A percentile compares a stretch with the other conserved stretches of the same genome.
These are phyloP conservation scores for Amyloporia xantha DNA, from an alignment of 768 basidiomycete species.

Conservation along the genomic window DNA sequence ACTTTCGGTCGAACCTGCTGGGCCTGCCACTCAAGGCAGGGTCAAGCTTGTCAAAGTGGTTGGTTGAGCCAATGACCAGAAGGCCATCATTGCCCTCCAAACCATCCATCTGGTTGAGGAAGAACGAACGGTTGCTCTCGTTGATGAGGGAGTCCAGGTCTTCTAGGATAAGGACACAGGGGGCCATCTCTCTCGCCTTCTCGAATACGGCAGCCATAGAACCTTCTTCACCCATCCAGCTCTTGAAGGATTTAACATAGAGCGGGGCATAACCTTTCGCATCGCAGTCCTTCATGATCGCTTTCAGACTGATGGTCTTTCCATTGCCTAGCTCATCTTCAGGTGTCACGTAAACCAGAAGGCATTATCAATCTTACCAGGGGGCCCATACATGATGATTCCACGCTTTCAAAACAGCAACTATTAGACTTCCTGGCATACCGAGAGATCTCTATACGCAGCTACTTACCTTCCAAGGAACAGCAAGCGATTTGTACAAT, in stretches of 20 bases:
- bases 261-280: slow-evolving; percentile 59
- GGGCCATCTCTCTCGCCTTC: slow-evolving; percentile 64
- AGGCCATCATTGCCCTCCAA: slow-evolving; percentile 75
- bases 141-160: slow-evolving; percentile 78
- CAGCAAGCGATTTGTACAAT: slow-evolving; percentile 65
- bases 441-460: not conserved
- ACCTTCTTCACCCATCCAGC: slow-evolving; percentile 57
- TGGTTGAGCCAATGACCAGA: slow-evolving; percentile 74
- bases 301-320: slow-evolving; percentile 78
- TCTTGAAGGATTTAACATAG: slow-evolving; percentile 77
- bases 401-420: slow-evolving; percentile 46
- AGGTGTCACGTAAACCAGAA: not conserved
- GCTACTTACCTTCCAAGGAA: slow-evolving; percentile 82
- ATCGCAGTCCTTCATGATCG: slow-evolving; percentile 69
- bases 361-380: slow-evolving; percentile 34
- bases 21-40: slow-evolving; percentile 71
- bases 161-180: slow-evolving; percentile 61
- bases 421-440: not conserved
- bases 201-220: slow-evolving; percentile 63
- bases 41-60: slow-evolving; percentile 78
- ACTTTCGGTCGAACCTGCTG: slow-evolving; percentile 83
- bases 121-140: slow-evolving; percentile 74
- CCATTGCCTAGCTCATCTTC: slow-evolving; percentile 53
- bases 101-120: slow-evolving; percentile 83
- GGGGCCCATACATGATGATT: slow-evolving; percentile 78